These are phyloP conservation scores for Sporothrix schenckii DNA, from an alignment of 2,329 filamentous ascomycete genomes.

Conservation along the genomic window DNA sequence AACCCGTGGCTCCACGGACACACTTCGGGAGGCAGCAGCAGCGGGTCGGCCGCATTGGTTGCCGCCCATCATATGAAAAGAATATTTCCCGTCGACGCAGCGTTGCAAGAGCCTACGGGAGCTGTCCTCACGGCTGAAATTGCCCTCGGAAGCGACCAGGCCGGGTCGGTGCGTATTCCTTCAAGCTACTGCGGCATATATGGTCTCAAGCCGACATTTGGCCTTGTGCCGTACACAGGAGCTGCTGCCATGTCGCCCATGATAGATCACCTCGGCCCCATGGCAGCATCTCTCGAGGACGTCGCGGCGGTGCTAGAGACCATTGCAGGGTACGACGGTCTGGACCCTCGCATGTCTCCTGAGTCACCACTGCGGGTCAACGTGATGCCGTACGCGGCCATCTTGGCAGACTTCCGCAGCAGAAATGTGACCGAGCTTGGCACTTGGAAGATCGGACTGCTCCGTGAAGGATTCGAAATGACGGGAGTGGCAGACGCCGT, in stretches of 20 bases:
- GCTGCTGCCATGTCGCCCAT: slow-evolving; percentile 47
- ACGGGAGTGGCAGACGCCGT: slow-evolving; percentile 47
- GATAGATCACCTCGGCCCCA: slow-evolving; percentile 52
- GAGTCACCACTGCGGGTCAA: slow-evolving; percentile 45
- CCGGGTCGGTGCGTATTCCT: slow-evolving; percentile 70
- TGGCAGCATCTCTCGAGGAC: slow-evolving; percentile 49
- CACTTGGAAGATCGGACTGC: slow-evolving; percentile 49
- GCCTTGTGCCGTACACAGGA: slow-evolving; percentile 55
- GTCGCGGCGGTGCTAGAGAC: slow-evolving; percentile 46
- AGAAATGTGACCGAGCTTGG: slow-evolving; percentile 32
- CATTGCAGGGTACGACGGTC: slow-evolving; percentile 53
- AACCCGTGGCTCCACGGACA: slow-evolving; percentile 74
- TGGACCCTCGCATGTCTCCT: slow-evolving; percentile 50
- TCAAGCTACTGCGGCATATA: slow-evolving; percentile 48
- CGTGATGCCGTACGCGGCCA: slow-evolving; percentile 42
- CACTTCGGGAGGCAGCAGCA: slow-evolving; percentile 76
- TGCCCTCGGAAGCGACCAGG: slow-evolving; percentile 68
- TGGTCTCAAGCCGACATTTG: slow-evolving; percentile 53
- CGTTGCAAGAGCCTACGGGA: neutral
- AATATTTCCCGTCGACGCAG: neutral
- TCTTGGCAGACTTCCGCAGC: slow-evolving; percentile 37
- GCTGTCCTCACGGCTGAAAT: slow-evolving; percentile 21
- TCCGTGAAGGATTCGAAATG: slow-evolving; percentile 50
- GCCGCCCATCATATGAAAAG: slow-evolving; percentile 31
- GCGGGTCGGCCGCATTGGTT: slow-evolving; percentile 60